These are phyloP conservation scores for Fomitopsis pinicola DNA, from an alignment of 1,284 basidiomycete species.

Conservation along the genomic window DNA sequence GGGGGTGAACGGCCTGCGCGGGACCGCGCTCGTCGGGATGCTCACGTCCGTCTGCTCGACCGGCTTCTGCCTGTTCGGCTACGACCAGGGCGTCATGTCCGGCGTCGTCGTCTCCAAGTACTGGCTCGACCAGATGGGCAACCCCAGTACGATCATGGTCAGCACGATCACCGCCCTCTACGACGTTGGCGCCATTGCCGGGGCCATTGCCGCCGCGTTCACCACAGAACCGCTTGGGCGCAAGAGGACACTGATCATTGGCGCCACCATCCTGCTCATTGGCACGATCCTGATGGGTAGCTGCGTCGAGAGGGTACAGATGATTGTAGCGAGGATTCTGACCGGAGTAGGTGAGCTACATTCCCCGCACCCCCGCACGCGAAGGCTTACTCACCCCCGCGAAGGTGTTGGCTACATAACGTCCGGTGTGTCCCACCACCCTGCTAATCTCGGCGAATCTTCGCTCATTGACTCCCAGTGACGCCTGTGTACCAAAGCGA, in stretches of 20 bases:
- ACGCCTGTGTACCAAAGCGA: slow-evolving; percentile 23
- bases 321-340: slow-evolving; percentile 48
- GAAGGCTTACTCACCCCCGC: background rate
- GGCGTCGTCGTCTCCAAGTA: slow-evolving; percentile 40
- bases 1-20: slow-evolving; percentile 2
- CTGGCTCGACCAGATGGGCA: slow-evolving; percentile 36
- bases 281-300: slow-evolving; percentile 30
- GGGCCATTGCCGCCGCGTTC: slow-evolving; percentile 8
- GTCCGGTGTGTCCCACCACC: slow-evolving; percentile 3
- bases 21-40: slow-evolving; percentile 6
- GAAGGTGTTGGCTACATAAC: slow-evolving; percentile 12
- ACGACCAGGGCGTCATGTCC: slow-evolving; percentile 46
- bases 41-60: slow-evolving; percentile 11
- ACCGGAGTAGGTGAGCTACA: slow-evolving; percentile 39
- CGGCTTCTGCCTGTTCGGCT: slow-evolving; percentile 39
- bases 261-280: slow-evolving; percentile 39
- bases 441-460: background rate
- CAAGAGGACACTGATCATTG: slow-evolving; percentile 34
- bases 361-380: background rate
- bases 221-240: slow-evolving; percentile 31
- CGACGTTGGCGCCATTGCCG: slow-evolving; percentile 22
- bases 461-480: slow-evolving; percentile 8
- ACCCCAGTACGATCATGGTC: slow-evolving; percentile 39
- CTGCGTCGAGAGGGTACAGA: slow-evolving; percentile 23
- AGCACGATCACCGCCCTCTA: slow-evolving; percentile 38